Evolutionary conservation across 2,329 filamentous ascomycete genomes (phyloP).

Genomic region (Trichophyton rubrum): DNA sequence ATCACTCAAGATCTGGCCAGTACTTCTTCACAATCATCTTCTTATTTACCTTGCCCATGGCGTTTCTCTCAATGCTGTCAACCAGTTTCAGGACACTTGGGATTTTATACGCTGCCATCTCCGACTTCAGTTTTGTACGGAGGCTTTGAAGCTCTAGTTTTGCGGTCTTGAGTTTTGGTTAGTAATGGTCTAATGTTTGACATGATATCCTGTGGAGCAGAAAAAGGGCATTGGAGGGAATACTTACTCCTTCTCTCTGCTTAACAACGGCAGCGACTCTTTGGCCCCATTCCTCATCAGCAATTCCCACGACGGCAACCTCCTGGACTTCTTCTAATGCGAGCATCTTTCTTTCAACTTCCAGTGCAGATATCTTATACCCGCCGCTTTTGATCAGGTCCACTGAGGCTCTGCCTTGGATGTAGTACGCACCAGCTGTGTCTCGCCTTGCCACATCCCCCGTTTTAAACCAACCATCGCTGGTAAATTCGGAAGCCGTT

Average conservation of each 20-base stretch:
- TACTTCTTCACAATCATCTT: conserved; percentile 29
- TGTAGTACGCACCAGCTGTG: conserved; percentile 36
- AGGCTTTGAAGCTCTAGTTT: conserved; percentile 20
- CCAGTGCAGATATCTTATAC: conserved; percentile 44
- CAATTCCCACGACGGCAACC: conserved; percentile 42
- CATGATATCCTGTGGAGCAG: no score
- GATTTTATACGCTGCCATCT: conserved; percentile 80
- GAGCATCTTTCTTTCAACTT: conserved; percentile 43
- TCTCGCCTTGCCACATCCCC: conserved; percentile 34
- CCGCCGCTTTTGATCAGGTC: conserved; percentile 46
- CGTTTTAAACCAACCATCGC: conserved; percentile 39
- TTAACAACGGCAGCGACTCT: conserved; percentile 43
- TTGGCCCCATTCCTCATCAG: conserved; percentile 43
- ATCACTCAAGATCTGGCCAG: conserved; percentile 16
- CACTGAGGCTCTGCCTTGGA: conserved; percentile 41
- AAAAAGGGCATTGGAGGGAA: not conserved
- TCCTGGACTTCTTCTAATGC: conserved; percentile 38
- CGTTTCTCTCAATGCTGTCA: conserved; percentile 68
- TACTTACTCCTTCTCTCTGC: conserved; percentile 24
- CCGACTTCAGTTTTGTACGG: conserved; percentile 45
- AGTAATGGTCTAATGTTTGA: not conserved
- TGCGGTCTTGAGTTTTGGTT: conserved; percentile 8
- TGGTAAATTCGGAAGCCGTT: conserved; percentile 35
- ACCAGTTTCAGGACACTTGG: conserved; percentile 78
- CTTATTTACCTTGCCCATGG: conserved; percentile 71